Base-by-base conservation (phyloP, 192 early-diverging fungal species). In the Podila epicladia region DNA sequence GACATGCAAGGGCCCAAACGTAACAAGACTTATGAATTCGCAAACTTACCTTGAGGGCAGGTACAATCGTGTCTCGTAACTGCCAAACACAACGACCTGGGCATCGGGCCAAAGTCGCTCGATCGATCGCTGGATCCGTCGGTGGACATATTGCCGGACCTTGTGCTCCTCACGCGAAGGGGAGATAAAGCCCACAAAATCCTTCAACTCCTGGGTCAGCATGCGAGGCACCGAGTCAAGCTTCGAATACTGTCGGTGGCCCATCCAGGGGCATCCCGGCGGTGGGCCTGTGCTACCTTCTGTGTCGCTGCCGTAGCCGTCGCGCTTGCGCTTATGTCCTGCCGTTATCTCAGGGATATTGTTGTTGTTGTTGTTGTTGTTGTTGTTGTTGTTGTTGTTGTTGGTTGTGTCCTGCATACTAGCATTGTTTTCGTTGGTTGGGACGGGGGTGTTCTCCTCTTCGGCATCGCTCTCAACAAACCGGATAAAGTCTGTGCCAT, bases 61-160 rank as follows among this genome's bases (percentile, higher is more conserved):
- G 75, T 95, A 99, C 15, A 98, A 73, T 29, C 84, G 85, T 1
- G 97, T 96, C 20, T 89, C 87, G 73, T 94, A 99, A 72, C 93
- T 95, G 8, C 97, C 97, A 91, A 96, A 99, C n/a, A 92, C 91
- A 1, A 86, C 64, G 9, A 94, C 83, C 29, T 72, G 62, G 2
- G 85, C 85, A 5, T 85, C 66, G 0, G 73, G 64, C 75, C 85
- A 91, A 4, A 89, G 69, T 1, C 68, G 4, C 5, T 89, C 84
- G 35, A 94, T 78, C 24, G 63, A 59, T 3, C 85, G 69, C 53
- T 86, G 71, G 62, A 98, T 84, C 9, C 93, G 84, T 13, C 91
- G 85, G 0, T 97, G 78, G 1, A 93, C 91, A 72, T 89, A 91
- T 33, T 75, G 33, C 3, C 97, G 90, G 89, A 98, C 85, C 53